A percentile compares a stretch with the other conserved stretches of the same genome.
These are phyloP conservation scores for Aspergillus nanangensis DNA, from an alignment of 495 filamentous ascomycete species.

Conservation along the genomic window DNA sequence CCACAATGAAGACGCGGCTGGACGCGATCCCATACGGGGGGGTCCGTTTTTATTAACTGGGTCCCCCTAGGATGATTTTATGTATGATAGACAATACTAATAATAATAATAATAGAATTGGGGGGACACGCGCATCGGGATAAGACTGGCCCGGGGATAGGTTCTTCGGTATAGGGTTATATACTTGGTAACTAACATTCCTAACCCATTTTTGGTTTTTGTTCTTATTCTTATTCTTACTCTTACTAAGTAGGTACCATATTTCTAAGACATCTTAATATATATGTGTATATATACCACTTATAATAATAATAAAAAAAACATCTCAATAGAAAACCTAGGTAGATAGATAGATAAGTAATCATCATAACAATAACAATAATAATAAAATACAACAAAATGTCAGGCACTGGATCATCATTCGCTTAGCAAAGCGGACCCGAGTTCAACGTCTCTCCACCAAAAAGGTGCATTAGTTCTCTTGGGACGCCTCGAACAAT, in stretches of 20 bases:
- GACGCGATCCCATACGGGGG: slow-evolving; percentile 10
- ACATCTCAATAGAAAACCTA: not conserved
- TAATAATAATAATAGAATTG: slow-evolving; percentile 2
- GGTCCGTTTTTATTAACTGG: slow-evolving; percentile 13
- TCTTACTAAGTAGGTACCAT: no score
- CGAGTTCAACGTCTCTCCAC: slow-evolving; percentile 16
- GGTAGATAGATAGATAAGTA: not conserved
- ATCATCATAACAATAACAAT: not conserved
- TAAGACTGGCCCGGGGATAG: no score
- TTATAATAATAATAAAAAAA: slow-evolving; percentile 4
- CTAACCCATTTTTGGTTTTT: no score
- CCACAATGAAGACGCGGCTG: slow-evolving; percentile 1
- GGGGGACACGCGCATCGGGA: no score
- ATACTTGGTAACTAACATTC: no score
- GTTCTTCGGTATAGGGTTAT: no score
- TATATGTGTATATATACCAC: no score
- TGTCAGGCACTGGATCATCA: slow-evolving; percentile 15
- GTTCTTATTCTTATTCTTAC: no score
- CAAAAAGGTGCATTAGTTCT: not conserved
- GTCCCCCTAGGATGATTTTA: slow-evolving; percentile 3
- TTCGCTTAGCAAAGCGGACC: slow-evolving; percentile 14
- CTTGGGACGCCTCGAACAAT: no score
- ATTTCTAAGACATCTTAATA: no score
- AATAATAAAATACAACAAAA: not conserved
- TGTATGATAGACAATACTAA: slow-evolving; percentile 5